Base-by-base conservation (phyloP, 495 filamentous ascomycete species). In the Xylaria cubensis region DNA sequence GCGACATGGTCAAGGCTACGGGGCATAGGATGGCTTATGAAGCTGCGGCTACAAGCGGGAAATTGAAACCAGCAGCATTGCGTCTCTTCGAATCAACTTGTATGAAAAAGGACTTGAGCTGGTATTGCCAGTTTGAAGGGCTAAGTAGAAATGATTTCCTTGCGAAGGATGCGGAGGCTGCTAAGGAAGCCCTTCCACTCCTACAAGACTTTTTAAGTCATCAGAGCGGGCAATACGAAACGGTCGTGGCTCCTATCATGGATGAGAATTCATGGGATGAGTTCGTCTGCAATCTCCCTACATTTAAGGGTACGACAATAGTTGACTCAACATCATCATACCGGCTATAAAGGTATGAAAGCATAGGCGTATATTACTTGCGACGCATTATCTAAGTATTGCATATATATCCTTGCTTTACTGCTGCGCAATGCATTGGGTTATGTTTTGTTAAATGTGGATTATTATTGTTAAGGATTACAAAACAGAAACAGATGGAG, bases 1-100 rank as follows among this genome's bases (percentile, higher is more conserved):
- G 74, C 3, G 66, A 75, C 0, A 70, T 83, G 10, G 68, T 82
- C 53, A 58, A 76, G 44, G 78, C 82, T 2, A 79, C 80, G 6
- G 82, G 80, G 0, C 76, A 81, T n/a, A 79, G 81, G 1, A 82
- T 82, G 80, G 81, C 78, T 0, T 77, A 79, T 32, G 81, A 84
- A 66, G 79, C 80, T 6, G 79, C 82, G n/a, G 36, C 32, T 42
- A 34, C 17, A 5, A 59, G 63, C 7, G 48, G 59, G 1, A 75
- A 79, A 6, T 58, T 84, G 0, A 74, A 77, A 29, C 69, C 67
- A 9, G 73, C 76, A 15, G 56, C 82, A 0, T 50, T 81, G 1
- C 55, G 48, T 5, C 76, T 83, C 2, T 83, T 79, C 63, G 80
- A 83, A 66, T 74, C 76, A 0, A 76, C 64, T 17, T 75, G 77